Conservation (phyloP, 768 basidiomycete species). For the Tulasnella sp. region DNA sequence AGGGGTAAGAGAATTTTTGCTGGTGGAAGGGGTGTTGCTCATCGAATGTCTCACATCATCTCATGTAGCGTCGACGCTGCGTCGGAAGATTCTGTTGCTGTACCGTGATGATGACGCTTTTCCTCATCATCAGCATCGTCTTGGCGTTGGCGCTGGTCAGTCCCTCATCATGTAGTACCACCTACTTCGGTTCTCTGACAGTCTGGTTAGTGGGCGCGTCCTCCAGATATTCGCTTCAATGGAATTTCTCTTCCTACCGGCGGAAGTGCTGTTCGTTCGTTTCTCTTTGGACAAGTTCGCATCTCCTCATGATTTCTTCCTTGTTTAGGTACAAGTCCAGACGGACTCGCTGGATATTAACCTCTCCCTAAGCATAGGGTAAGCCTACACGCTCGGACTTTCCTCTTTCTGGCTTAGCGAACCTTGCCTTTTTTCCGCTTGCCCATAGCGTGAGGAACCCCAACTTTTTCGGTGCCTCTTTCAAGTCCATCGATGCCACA, state of each 20-base stretch:
- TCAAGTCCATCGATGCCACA: slow-evolving; percentile 61
- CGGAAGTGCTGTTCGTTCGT: slow-evolving; percentile 47
- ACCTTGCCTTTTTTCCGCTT: background rate
- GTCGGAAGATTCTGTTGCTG: slow-evolving; percentile 75
- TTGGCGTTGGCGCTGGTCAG: slow-evolving; percentile 66
- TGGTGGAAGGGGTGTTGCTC: background rate
- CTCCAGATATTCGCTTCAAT: slow-evolving; percentile 63
- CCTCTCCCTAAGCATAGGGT: slow-evolving; percentile 66
- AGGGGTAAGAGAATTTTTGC: background rate
- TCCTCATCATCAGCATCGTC: slow-evolving; percentile 63
- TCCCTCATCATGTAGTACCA: slow-evolving; percentile 4
- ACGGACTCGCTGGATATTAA: slow-evolving; percentile 51
- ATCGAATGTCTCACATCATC: background rate
- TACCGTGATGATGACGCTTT: slow-evolving; percentile 59
- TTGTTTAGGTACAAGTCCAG: slow-evolving; percentile 40
- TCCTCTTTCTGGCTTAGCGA: slow-evolving; percentile 20
- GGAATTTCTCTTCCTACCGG: slow-evolving; percentile 43
- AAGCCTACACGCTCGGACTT: slow-evolving; percentile 34
- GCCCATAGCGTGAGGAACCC: slow-evolving; percentile 66
- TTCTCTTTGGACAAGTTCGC: background rate
- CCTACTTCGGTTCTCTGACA: slow-evolving; percentile 9
- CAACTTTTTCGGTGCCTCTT: slow-evolving; percentile 68
- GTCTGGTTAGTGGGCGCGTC: slow-evolving; percentile 62
- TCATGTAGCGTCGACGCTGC: slow-evolving; percentile 41
- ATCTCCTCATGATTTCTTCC: slow-evolving; percentile 23